These are phyloP conservation scores for Fusarium sp. DNA, from an alignment of 2,329 filamentous ascomycete genomes.

Conservation along the genomic window DNA sequence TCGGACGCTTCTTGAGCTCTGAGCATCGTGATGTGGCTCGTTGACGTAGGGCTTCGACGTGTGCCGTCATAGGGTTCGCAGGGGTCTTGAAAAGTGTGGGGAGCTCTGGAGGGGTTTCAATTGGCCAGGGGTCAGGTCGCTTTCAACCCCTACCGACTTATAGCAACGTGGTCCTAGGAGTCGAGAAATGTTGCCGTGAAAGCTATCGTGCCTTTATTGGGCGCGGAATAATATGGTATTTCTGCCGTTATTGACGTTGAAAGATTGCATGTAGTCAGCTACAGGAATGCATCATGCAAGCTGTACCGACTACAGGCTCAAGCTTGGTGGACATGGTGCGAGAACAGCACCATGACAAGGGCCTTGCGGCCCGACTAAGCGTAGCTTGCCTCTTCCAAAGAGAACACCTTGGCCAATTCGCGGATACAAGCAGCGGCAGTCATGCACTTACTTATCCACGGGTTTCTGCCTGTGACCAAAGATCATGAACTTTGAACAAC, in stretches of 20 bases:
- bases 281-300: neutral
- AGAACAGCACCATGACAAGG: neutral
- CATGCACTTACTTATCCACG: slow-evolving; percentile 27
- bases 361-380: neutral
- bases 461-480: slow-evolving; percentile 10
- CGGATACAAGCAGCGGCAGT: neutral
- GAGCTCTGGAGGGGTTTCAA: slow-evolving; percentile 14
- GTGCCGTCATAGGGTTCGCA: slow-evolving; percentile 38
- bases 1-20: neutral
- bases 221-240: neutral
- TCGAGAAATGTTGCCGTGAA: neutral
- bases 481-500: slow-evolving; percentile 35
- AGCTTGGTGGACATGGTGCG: neutral
- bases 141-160: neutral
- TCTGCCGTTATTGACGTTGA: neutral
- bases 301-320: neutral
- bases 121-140: slow-evolving; percentile 4
- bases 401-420: neutral
- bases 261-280: neutral
- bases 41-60: slow-evolving; percentile 24
- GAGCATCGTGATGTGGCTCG: neutral
- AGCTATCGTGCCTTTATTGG: neutral
- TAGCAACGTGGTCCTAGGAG: neutral
- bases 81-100: slow-evolving; percentile 36
- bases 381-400: neutral